These are phyloP conservation scores for Solanum etuberosum DNA, from an alignment of 257 asterid species.

Conservation along the genomic window DNA sequence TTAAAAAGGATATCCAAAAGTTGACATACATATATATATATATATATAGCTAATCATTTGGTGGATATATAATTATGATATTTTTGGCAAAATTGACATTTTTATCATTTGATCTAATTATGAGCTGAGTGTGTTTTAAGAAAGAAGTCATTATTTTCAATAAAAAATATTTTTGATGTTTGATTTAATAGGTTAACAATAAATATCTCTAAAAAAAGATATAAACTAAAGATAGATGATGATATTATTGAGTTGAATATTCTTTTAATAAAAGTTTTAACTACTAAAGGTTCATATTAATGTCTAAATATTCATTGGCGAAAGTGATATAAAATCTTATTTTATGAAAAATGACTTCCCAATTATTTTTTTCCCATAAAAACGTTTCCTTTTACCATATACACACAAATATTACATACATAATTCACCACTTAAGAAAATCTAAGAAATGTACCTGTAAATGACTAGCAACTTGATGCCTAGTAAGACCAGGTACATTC, in stretches of 20 bases:
- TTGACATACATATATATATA: too few relatives aligned
- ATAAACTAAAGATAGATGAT: not conserved
- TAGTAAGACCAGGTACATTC: not conserved
- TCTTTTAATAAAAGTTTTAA: not conserved
- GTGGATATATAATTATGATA: not conserved
- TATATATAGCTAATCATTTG: not conserved
- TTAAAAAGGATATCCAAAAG: not conserved
- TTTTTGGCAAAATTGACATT: not conserved
- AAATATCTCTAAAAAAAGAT: not conserved
- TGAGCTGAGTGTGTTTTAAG: not conserved
- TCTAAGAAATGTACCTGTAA: not conserved
- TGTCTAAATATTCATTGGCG: not conserved
- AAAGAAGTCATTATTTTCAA: not conserved
- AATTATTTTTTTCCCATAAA: not conserved
- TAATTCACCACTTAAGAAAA: not conserved
- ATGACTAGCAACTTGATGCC: not conserved
- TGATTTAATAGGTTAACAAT: not conserved
- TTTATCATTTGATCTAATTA: not conserved
- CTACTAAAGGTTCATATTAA: not conserved
- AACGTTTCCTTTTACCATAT: not conserved
- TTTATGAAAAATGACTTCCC: not conserved
- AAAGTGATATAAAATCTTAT: not conserved
- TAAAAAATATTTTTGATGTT: not conserved
- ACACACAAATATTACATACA: not conserved
- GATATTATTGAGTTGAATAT: not conserved